Base-by-base conservation (phyloP, 176 grass and related monocot genomes). In the Stipa capillata region DNA sequence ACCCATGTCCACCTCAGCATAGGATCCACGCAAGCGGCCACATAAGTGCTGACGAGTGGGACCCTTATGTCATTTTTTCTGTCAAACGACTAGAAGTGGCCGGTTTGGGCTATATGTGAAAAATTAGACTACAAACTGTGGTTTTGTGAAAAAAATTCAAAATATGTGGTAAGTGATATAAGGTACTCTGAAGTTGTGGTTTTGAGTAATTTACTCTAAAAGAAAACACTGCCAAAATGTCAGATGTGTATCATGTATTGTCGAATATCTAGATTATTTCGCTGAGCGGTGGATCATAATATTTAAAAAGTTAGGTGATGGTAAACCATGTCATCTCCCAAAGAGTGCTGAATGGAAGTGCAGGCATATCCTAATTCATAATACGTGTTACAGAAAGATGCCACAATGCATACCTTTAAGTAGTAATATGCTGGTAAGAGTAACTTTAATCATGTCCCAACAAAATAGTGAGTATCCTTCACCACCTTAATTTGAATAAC, bases 401-500 rank as follows among this genome's bases (percentile, higher is more conserved):
- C 66, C 28, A 71, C 3, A 44, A 20, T 61, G 31, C 29, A 58
- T n/a, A 82, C 16, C 18, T 60, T 35, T 65, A n/a, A 45, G 29
- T 13, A 84, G 8, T 18, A 34, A 7, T 32, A 54, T 13, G 0
- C 36, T 3, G 14, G 44, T 34, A 72, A 8, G 9, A 47, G 5
- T 45, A 56, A 67, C 8, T 31, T n/a, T 60, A 61, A 4, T 62
- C 55, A 62, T 71, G 33, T 16, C 32, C 2, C 4, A 2, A 28
- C 23, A 55, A 33, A 62, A 18, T 16, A 69, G 62, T 42, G 17
- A 45, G n/a, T 2, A 37, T 16, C 43, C 6, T 23, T 78, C 29
- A 60, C 54, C 8, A 63, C 40, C 47, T 45, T 55, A 63, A 62
- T 83, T 36, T 64, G 34, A 78, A 72, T 70, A 72, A 7, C 57